Evolutionary conservation across 345 rosid species (phyloP), one percentile per base, ranked within the genome.

Genomic region (Mangifera indica): DNA sequence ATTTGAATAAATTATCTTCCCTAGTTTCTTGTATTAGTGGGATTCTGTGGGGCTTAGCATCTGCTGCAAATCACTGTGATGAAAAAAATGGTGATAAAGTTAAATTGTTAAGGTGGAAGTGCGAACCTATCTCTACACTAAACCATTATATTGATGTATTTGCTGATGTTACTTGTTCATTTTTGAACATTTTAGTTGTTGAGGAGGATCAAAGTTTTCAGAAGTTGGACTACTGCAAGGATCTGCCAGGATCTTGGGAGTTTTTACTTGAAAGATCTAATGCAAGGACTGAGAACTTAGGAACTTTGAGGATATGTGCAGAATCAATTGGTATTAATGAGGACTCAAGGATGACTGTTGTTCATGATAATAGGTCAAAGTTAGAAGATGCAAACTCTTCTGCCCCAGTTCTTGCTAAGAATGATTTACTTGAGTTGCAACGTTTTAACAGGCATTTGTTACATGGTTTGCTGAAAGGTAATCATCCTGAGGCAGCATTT

Each of bases 11-110:
- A 74, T 70, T 86, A 74, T 82, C 88, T 66, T 81, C 82, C 57
- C 52, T 78, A 12, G 54, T 87, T 74, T 85, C 94, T 72, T 91
- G 96, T 81, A 73, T 91, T 63, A 74, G 86, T 80, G 98, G 98
- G 65, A 88, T 83, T 75, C 63, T 95, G 74, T 95, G 97, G 94
- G 99, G 98, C 77, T 70, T 91, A 67, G 85, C 92, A 77, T 88
- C 89, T 68, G 85, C 86, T 40, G 68, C 78, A 72, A 77, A 81
- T 72, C 78, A 76, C 46, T 67, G 63, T 53, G 84, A 76, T 71
- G 79, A 69, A 55, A 76, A 75, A 75, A 79, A 68, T 63, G 64
- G 69, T 70, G 85, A 73, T 45, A 80, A 84, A 73, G 78, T 70
- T 67, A 79, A 84, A 63, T 72, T 66, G 10, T 60, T 80, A 61